Percentiles rank a stretch among this genome's conserved stretches.
These are phyloP conservation scores for Trametes elegans DNA, from an alignment of 768 basidiomycete species.

Conservation along the genomic window DNA sequence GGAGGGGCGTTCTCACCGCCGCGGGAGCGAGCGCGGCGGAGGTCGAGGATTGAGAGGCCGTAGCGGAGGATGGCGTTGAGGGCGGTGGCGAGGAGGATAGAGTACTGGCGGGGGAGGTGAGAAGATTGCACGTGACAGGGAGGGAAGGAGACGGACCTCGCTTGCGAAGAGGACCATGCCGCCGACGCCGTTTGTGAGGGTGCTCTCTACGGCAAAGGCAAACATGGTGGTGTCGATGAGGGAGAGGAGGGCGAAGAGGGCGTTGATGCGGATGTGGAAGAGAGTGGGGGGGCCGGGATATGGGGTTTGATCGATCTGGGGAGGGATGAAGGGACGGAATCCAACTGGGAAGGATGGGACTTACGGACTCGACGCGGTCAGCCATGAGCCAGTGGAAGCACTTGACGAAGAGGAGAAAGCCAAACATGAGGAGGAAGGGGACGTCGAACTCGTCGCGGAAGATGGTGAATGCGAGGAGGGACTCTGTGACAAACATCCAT, in stretches of 20 bases:
- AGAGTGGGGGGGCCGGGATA: conserved; percentile 77
- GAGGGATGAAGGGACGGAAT: not conserved
- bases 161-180: conserved; percentile 95
- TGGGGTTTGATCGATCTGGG: conserved; percentile 94
- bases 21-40: conserved; percentile 70
- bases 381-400: conserved; percentile 97
- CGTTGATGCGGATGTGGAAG: conserved; percentile 84
- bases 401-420: conserved; percentile 91
- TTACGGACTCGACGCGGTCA: conserved; percentile 95
- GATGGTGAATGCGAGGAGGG: conserved; percentile 92
- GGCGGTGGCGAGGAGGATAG: conserved; percentile 80
- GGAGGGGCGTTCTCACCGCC: conserved; percentile 85
- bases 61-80: conserved; percentile 83
- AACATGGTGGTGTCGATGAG: conserved; percentile 75
- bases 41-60: conserved; percentile 74
- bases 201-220: conserved; percentile 75
- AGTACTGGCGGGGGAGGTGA: conserved; percentile 55
- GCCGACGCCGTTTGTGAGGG: conserved; percentile 74
- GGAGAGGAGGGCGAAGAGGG: conserved; percentile 75
- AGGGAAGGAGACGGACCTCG: conserved; percentile 57
- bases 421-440: conserved; percentile 92
- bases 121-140: not conserved
- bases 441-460: conserved; percentile 94
- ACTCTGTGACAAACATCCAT: conserved; percentile 98
- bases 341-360: conserved; percentile 26